Percentiles rank a stretch among this genome's conserved stretches.
These are phyloP conservation scores for Fusarium gaditjirri DNA, from an alignment of 2,329 filamentous ascomycete genomes.

Conservation along the genomic window DNA sequence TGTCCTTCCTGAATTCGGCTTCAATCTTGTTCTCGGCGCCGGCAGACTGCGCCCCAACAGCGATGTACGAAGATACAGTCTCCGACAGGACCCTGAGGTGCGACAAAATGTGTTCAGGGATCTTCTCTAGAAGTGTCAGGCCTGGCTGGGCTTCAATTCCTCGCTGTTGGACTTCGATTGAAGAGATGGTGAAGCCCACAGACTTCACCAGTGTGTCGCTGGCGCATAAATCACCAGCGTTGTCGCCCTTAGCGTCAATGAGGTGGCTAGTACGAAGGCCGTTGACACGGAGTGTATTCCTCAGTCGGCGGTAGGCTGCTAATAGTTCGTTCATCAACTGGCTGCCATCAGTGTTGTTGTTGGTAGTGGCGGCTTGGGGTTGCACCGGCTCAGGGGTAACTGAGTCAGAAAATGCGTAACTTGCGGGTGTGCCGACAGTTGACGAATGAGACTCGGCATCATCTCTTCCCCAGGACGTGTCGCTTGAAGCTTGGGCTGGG, in stretches of 20 bases:
- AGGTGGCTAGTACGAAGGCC: slow-evolving; percentile 56
- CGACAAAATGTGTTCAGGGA: slow-evolving; percentile 84
- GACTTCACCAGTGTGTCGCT: slow-evolving; percentile 71
- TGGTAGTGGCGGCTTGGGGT: slow-evolving; percentile 16
- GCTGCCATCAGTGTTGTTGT: slow-evolving; percentile 25
- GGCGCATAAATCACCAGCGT: slow-evolving; percentile 58
- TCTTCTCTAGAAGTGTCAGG: slow-evolving; percentile 81
- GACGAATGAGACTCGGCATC: slow-evolving; percentile 50
- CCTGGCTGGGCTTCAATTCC: slow-evolving; percentile 80
- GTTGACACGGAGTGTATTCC: slow-evolving; percentile 68
- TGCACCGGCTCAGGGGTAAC: slow-evolving; percentile 41
- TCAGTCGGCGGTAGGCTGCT: slow-evolving; percentile 68
- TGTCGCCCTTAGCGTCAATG: slow-evolving; percentile 45
- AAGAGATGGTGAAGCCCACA: slow-evolving; percentile 86
- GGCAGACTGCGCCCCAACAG: slow-evolving; percentile 75
- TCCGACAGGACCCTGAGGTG: slow-evolving; percentile 90
- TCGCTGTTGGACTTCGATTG: slow-evolving; percentile 91
- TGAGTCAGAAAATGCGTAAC: slow-evolving; percentile 54
- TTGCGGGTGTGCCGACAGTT: slow-evolving; percentile 53
- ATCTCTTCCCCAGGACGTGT: slow-evolving; percentile 55
- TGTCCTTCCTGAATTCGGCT: slow-evolving; percentile 73
- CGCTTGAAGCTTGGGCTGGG: slow-evolving; percentile 50
- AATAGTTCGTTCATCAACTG: slow-evolving; percentile 64
- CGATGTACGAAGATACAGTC: slow-evolving; percentile 85
- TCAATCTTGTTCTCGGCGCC: slow-evolving; percentile 70